Conservation (phyloP, 768 basidiomycete species). For the Roridomyces roridus region DNA sequence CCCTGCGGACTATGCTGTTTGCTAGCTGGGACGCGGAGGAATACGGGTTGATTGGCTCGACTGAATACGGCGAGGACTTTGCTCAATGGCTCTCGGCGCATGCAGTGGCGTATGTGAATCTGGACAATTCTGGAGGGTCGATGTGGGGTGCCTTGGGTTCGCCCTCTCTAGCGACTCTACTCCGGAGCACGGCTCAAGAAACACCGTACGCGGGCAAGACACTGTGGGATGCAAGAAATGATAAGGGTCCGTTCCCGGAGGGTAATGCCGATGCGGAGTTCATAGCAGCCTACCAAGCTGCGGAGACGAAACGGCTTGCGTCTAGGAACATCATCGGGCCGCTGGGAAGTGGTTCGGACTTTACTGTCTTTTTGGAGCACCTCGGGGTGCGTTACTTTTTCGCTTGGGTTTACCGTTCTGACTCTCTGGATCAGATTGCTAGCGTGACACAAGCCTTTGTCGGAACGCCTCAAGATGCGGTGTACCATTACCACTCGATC, state of each 20-base stretch:
- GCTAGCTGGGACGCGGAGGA: slow-evolving; percentile 83
- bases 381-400: slow-evolving; percentile 44
- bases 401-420: not conserved
- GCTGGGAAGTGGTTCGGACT: slow-evolving; percentile 91
- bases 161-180: slow-evolving; percentile 69
- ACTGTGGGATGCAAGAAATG: slow-evolving; percentile 64
- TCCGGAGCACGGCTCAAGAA: slow-evolving; percentile 57
- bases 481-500: slow-evolving; percentile 80
- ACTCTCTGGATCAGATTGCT: slow-evolving; percentile 41
- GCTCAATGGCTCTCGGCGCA: slow-evolving; percentile 63
- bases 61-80: slow-evolving; percentile 82
- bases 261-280: slow-evolving; percentile 49
- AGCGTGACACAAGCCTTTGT: slow-evolving; percentile 49
- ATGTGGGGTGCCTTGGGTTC: slow-evolving; percentile 57
- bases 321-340: slow-evolving; percentile 55
- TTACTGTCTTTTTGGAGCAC: slow-evolving; percentile 88
- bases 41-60: slow-evolving; percentile 68
- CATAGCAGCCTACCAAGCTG: slow-evolving; percentile 43
- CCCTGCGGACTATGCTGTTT: slow-evolving; percentile 74
- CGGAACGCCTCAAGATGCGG: slow-evolving; percentile 54
- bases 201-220: slow-evolving; percentile 61
- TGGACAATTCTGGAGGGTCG: slow-evolving; percentile 57
- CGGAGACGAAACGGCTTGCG: slow-evolving; percentile 37
- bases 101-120: slow-evolving; percentile 69
- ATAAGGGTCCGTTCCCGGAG: slow-evolving; percentile 46